Evolutionary conservation across 306 rosid genomes (phyloP), one percentile per base, ranked within the genome.

Genomic region (Malus domestica): DNA sequence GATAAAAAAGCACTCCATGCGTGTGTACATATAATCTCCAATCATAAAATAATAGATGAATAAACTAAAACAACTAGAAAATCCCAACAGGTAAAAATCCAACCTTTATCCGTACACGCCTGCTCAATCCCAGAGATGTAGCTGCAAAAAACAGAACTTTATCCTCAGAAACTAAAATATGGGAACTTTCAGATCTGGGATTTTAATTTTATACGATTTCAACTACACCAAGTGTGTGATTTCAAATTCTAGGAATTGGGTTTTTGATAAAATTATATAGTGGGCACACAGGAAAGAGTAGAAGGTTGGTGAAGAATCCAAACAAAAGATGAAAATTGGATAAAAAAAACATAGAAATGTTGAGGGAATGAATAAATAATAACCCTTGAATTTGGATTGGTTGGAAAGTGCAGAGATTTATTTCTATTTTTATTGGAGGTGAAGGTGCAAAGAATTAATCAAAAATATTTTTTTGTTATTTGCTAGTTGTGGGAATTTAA

Each of bases 241-340:
- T 23, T 64, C 23, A 76, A 71, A 45, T 67, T 54, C 67, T 45
- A 9, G 61, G 74, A 51, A 23, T 19, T 35, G 62, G 78, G 70
- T 27, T 4, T 65, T 3, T 27, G 65, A 1, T 49, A 4, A 23
- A 27, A n/a, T 9, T 71, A 30, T 23, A 60, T 44, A 74, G 40
- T 14, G 22, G 3, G 59, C 20, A 13, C 30, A 33, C 49, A 59
- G 63, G 70, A 13, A 73, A 19, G 70, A 78, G 42, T 77, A 27
- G 8, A 65, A 61, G 16, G 77, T 80, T 87, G 86, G 88, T 83
- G 86, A 81, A 71, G 79, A 81, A 83, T 63, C 45, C 79, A 87
- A 73, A 44, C n/a, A 23, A 13, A 60, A 54, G 58, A 49, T 14
- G 4, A 72, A 59, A 46, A 58, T 2, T 18, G 11, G 14, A 16